These are phyloP conservation scores for Paramecium sexaurelia DNA, from an alignment of 73 alveolate genomes.

Conservation along the genomic window DNA sequence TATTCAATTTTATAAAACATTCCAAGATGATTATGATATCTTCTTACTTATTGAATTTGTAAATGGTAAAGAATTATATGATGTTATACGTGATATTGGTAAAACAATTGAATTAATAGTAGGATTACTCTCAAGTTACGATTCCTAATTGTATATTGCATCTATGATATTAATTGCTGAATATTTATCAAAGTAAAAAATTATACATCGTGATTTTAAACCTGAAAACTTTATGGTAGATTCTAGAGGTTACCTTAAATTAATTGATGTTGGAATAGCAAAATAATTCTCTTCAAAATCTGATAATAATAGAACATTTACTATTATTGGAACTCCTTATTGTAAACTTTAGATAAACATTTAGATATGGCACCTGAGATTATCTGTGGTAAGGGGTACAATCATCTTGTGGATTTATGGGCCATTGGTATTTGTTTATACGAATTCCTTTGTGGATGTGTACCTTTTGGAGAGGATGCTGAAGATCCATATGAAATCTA, in stretches of 20 bases:
- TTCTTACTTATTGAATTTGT: conserved; percentile 77
- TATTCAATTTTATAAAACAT: conserved; percentile 75
- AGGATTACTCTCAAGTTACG: conserved; percentile 72
- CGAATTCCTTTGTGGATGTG: conserved; percentile 82
- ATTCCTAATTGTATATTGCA: conserved; percentile 77
- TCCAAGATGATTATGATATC: conserved; percentile 73
- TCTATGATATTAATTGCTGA: conserved; percentile 72
- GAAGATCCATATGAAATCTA: conserved; percentile 81
- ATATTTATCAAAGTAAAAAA: conserved; percentile 69
- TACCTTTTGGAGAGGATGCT: conserved; percentile 78
- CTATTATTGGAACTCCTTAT: conserved; percentile 81
- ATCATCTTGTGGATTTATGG: conserved; percentile 66
- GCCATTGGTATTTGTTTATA: conserved; percentile 71
- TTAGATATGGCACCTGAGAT: conserved; percentile 79
- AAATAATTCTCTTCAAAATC: conserved; percentile 44
- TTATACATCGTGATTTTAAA: conserved; percentile 65
- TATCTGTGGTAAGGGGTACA: conserved; percentile 71
- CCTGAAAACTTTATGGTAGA: conserved; percentile 63
- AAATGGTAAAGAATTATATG: conserved; percentile 81
- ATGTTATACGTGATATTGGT: conserved; percentile 80
- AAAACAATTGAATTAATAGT: not conserved
- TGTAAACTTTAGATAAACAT: not conserved
- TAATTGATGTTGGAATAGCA: conserved; percentile 69
- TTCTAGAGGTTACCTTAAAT: conserved; percentile 62
- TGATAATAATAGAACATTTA: conserved; percentile 52